Evolutionary conservation across 768 basidiomycete genomes (phyloP).

Genomic region (Mycena capillaripes): DNA sequence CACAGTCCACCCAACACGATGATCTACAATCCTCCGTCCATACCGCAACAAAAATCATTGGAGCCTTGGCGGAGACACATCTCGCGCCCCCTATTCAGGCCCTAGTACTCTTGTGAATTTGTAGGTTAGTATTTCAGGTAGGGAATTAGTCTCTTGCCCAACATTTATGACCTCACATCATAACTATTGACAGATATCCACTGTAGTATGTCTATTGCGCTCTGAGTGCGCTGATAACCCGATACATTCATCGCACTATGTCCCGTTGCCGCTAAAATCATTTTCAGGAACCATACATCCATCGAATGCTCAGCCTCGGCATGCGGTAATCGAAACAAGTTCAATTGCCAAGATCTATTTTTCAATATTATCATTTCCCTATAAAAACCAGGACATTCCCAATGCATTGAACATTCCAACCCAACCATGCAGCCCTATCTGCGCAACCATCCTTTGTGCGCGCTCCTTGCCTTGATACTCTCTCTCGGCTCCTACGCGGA

Average conservation of each 20-base stretch:
- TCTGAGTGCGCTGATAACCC: conserved; percentile 20
- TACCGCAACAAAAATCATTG: no score
- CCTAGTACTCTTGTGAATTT: no score
- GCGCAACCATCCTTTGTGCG: not conserved
- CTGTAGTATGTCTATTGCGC: not conserved
- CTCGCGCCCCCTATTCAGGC: no score
- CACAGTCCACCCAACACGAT: not conserved
- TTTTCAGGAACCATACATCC: conserved; percentile 7
- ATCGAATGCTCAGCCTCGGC: not conserved
- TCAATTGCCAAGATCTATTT: not conserved
- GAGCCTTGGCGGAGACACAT: no score
- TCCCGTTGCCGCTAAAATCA: not conserved
- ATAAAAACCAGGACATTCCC: not conserved
- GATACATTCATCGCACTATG: not conserved
- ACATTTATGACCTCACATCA: not conserved
- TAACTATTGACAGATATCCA: conserved; percentile 15
- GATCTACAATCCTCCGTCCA: not conserved
- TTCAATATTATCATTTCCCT: not conserved
- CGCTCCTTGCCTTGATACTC: not conserved
- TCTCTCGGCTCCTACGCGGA: not conserved
- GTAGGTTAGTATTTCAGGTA: no score
- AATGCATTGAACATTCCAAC: not conserved
- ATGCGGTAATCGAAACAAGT: not conserved
- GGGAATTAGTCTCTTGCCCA: no score
- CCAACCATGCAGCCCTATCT: conserved; percentile 3